phyloP scores from a whole-genome alignment of 2,329 filamentous ascomycete genomes.

The Sarocladium strictum region DNA sequence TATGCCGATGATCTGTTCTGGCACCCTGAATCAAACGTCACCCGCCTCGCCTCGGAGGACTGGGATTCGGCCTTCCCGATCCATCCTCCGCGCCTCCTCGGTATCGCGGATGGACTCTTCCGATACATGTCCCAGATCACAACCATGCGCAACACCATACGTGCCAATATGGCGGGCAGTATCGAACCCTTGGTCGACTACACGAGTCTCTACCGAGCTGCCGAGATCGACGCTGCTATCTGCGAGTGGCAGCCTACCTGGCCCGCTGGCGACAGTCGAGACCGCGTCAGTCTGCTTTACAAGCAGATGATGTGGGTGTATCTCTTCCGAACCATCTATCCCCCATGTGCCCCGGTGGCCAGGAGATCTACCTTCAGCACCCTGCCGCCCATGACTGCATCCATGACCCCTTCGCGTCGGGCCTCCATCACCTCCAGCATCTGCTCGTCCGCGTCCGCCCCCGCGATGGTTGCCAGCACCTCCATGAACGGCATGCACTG shows the following conservation, averaged over 20 bases:
- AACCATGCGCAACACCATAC: constrained; percentile 66
- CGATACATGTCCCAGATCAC: constrained; percentile 74
- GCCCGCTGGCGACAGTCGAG: constrained; percentile 50
- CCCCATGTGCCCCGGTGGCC: constrained; percentile 32
- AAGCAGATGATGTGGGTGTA: constrained; percentile 64
- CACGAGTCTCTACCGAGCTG: constrained; percentile 63
- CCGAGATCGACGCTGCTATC: constrained; percentile 70
- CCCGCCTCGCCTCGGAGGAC: constrained; percentile 35
- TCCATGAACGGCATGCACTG: constrained; percentile 15
- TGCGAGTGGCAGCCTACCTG: constrained; percentile 65
- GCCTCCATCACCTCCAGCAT: constrained; percentile 30
- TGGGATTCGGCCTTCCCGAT: constrained; percentile 37
- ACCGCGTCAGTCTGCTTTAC: constrained; percentile 52
- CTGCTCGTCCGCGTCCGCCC: constrained; percentile 17
- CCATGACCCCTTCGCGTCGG: constrained; percentile 20
- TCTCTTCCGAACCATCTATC: constrained; percentile 55
- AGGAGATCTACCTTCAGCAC: constrained; percentile 26
- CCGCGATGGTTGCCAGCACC: constrained; percentile 11
- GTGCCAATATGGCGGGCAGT: constrained; percentile 55
- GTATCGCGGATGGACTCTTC: constrained; percentile 78
- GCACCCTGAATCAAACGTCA: constrained; percentile 33
- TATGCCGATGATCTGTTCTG: constrained; percentile 57
- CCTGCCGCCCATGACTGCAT: constrained; percentile 14
- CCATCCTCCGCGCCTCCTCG: constrained; percentile 57
- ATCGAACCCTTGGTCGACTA: constrained; percentile 69